Evolutionary conservation across 2,329 filamentous ascomycete genomes (phyloP).

Genomic region (Lasiodiplodia sp.): DNA sequence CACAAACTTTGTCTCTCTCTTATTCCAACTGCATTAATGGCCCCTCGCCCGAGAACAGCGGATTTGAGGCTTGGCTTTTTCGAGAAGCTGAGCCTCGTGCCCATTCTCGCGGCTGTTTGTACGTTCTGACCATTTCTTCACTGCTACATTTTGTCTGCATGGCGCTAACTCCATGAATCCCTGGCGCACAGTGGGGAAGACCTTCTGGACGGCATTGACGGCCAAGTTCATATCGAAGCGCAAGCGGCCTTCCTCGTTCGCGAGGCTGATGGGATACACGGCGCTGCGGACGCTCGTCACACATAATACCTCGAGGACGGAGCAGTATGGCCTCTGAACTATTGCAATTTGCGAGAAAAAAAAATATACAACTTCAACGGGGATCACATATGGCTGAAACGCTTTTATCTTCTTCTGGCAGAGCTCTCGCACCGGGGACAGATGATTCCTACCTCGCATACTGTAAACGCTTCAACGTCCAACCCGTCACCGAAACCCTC

Average conservation of each 20-base stretch:
- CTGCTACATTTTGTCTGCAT: too few relatives aligned
- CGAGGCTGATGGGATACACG: constrained; percentile 4
- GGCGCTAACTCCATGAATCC: neutral
- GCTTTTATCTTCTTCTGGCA: neutral
- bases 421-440: neutral
- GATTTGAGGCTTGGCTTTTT: constrained; percentile 25
- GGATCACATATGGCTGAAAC: neutral
- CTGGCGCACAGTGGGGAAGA: neutral
- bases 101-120: constrained; percentile 16
- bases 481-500: constrained; percentile 18
- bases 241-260: constrained; percentile 13
- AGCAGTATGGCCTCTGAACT: constrained; percentile 7
- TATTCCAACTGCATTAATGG: neutral
- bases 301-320: constrained; percentile 7
- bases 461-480: constrained; percentile 15
- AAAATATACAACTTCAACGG: neutral
- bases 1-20: neutral
- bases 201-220: constrained; percentile 6
- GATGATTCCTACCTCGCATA: constrained; percentile 19
- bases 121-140: neutral
- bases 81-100: constrained; percentile 15
- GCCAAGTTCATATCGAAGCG: constrained; percentile 3
- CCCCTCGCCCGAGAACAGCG: constrained; percentile 4
- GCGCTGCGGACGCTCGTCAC: neutral
- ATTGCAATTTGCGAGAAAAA: neutral